Conservation (phyloP, 2,329 filamentous ascomycete genomes). For the Neoascochyta sp. region DNA sequence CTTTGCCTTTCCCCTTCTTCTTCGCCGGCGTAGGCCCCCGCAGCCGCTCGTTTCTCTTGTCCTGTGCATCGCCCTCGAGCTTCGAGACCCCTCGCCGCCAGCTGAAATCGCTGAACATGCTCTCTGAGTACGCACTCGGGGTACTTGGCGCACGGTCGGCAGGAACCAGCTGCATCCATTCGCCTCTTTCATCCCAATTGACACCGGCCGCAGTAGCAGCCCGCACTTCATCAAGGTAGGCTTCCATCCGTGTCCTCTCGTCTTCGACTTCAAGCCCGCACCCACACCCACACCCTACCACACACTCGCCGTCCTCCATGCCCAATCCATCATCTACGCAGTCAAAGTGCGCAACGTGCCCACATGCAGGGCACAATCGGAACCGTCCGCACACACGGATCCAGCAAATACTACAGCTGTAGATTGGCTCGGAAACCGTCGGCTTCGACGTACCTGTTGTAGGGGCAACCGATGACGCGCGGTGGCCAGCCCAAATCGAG, state of each 20-base stretch:
- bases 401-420: conserved; percentile 40
- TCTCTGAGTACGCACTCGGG: conserved; percentile 12
- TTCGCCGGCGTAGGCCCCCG: conserved; percentile 10
- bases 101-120: conserved; percentile 16
- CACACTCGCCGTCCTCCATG: conserved; percentile 28
- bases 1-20: conserved; percentile 19
- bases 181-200: conserved; percentile 26
- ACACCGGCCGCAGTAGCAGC: conserved; percentile 23
- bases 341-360: conserved; percentile 38
- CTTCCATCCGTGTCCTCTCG: conserved; percentile 24
- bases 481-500: conserved; percentile 15
- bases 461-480: conserved; percentile 7
- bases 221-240: conserved; percentile 27
- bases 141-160: conserved; percentile 17
- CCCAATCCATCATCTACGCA: conserved; percentile 29
- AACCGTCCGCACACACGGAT: conserved; percentile 36
- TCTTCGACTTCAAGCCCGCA: conserved; percentile 28
- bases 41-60: conserved; percentile 12
- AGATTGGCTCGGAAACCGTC: conserved; percentile 18
- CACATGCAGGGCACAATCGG: conserved; percentile 35
- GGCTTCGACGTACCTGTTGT: conserved; percentile 10
- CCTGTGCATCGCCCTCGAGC: conserved; percentile 5
- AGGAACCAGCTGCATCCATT: conserved; percentile 17
- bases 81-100: conserved; percentile 16
- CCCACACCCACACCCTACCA: conserved; percentile 29